phyloP scores from a whole-genome alignment of 768 basidiomycete species.

The Pulveroboletus sp. region DNA sequence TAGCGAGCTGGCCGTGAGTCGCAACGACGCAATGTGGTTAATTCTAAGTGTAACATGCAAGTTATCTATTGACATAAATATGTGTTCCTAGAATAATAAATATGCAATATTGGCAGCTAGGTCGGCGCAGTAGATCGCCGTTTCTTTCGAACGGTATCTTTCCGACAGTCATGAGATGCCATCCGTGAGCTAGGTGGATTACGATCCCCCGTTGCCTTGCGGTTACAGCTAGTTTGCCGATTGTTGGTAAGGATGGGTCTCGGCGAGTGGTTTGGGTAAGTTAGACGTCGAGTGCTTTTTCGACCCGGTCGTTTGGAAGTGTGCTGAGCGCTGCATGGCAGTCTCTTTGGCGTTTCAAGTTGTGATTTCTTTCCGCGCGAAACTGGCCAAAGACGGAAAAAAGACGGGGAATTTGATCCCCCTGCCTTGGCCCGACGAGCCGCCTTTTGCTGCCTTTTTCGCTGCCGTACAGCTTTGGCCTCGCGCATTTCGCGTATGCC shows the following conservation, averaged over 20 bases:
- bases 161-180: constrained; percentile 13
- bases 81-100: constrained; percentile 11
- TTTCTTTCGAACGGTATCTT: constrained; percentile 9
- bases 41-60: constrained; percentile 2
- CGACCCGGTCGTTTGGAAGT: constrained; percentile 9
- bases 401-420: constrained; percentile 7
- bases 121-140: background rate
- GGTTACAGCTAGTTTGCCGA: constrained; percentile 19
- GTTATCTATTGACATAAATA: constrained; percentile 21
- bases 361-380: constrained; percentile 17
- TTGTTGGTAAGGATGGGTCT: constrained; percentile 12
- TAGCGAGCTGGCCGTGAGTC: background rate
- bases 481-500: constrained; percentile 72
- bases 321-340: constrained; percentile 6
- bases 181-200: constrained; percentile 19
- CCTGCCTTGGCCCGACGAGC: constrained; percentile 16
- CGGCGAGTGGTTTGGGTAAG: constrained; percentile 16
- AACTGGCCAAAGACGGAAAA: constrained; percentile 29
- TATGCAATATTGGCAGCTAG: constrained; percentile 10
- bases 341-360: constrained; percentile 1
- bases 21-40: background rate
- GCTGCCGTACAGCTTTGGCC: constrained; percentile 39
- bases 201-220: constrained; percentile 4
- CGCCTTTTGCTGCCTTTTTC: constrained; percentile 26
- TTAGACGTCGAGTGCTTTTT: constrained; percentile 8